These are phyloP conservation scores for Zygosaccharomyces lentus DNA, from an alignment of 805 yeast genomes.

Conservation along the genomic window DNA sequence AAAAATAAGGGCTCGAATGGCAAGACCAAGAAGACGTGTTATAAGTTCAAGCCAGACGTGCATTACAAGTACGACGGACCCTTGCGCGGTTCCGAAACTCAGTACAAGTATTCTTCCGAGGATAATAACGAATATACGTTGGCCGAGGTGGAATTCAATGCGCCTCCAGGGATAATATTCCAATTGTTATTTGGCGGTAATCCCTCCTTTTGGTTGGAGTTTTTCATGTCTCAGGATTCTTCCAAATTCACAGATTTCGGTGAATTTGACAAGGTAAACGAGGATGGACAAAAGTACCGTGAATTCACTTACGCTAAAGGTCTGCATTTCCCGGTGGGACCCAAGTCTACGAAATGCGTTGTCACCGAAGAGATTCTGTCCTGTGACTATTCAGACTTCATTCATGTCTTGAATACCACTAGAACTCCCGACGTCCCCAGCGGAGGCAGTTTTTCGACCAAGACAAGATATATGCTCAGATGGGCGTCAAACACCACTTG, in stretches of 20 bases:
- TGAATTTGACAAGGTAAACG: conserved; percentile 32
- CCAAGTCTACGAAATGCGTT: conserved; percentile 80
- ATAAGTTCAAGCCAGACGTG: conserved; percentile 36
- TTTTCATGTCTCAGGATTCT: conserved; percentile 39
- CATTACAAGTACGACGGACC: conserved; percentile 60
- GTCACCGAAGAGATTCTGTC: conserved; percentile 56
- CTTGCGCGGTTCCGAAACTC: conserved; percentile 54
- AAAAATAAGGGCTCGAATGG: conserved; percentile 22
- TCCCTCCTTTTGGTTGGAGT: conserved; percentile 39
- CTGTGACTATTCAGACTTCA: conserved; percentile 45
- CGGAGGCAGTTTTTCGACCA: conserved; percentile 74
- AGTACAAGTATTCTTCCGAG: conserved; percentile 41
- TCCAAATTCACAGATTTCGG: conserved; percentile 36
- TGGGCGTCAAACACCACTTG: conserved; percentile 72
- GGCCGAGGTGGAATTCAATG: conserved; percentile 49
- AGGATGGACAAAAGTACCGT: conserved; percentile 44
- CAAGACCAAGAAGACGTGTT: conserved; percentile 21
- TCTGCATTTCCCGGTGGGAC: conserved; percentile 80
- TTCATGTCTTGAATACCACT: conserved; percentile 59
- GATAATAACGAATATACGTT: conserved; percentile 49
- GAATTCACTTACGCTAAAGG: conserved; percentile 67
- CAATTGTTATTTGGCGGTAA: conserved; percentile 65
- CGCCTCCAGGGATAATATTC: conserved; percentile 75
- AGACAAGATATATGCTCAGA: conserved; percentile 63
- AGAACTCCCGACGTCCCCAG: conserved; percentile 94